These are phyloP conservation scores for Alnus glutinosa DNA, from an alignment of 306 rosid species.

Conservation along the genomic window DNA sequence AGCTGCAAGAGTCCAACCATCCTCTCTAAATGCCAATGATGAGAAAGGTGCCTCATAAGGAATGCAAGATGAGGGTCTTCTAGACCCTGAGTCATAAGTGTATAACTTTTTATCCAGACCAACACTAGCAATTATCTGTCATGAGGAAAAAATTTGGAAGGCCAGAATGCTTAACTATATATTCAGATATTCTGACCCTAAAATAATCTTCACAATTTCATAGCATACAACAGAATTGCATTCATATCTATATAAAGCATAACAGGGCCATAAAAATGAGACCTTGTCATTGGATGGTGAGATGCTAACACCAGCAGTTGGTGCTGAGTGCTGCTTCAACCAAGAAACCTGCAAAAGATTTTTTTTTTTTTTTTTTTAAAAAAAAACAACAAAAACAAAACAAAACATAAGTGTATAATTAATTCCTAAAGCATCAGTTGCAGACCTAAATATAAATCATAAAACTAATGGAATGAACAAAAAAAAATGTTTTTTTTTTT, in stretches of 20 bases:
- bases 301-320: conserved; percentile 95
- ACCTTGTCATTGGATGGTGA: conserved; percentile 99
- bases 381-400: background rate
- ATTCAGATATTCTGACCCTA: conserved; percentile 17
- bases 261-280: conserved; percentile 26
- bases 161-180: conserved; percentile 22
- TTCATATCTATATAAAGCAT: conserved; percentile 15
- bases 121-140: conserved; percentile 88
- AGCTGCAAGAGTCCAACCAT: conserved; percentile 94
- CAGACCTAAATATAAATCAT: conserved; percentile 2
- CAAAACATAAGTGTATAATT: conserved; percentile 13
- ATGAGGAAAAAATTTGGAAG: conserved; percentile 37
- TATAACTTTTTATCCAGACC: conserved; percentile 95
- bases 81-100: conserved; percentile 85
- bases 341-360: conserved; percentile 69
- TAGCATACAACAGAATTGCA: conserved; percentile 24
- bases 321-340: conserved; percentile 98
- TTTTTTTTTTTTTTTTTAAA: background rate
- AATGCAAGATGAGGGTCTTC: conserved; percentile 78
- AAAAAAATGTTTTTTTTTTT: background rate
- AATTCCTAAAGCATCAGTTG: conserved; percentile 3
- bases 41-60: conserved; percentile 94
- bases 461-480: conserved; percentile 15
- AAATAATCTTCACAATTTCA: conserved; percentile 27
- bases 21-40: conserved; percentile 86